A percentile compares a stretch with the other conserved stretches of the same genome.
phyloP scores from a whole-genome alignment of 441 rosid genomes.

The Melastoma candidum region DNA sequence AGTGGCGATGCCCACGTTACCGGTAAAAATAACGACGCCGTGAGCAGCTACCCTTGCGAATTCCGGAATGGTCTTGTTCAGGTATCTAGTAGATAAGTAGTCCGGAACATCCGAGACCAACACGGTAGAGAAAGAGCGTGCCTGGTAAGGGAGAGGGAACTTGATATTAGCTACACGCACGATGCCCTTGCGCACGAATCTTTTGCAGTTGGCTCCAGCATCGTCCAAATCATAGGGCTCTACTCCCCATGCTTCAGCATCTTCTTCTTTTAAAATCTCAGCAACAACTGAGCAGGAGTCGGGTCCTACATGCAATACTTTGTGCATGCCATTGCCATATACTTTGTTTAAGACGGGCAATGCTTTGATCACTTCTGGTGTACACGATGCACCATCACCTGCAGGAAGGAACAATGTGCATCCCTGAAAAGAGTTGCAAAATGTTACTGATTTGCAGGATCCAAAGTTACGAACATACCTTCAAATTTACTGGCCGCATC shows the following conservation, averaged over 20 bases:
- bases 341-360: slow-evolving; percentile 47
- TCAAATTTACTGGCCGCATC: too few relatives aligned
- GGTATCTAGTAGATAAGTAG: slow-evolving; percentile 65
- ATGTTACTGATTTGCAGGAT: too few relatives aligned
- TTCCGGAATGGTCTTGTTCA: slow-evolving; percentile 56
- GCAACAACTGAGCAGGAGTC: slow-evolving; percentile 56
- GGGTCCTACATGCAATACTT: slow-evolving; percentile 60
- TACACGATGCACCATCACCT: slow-evolving; percentile 45
- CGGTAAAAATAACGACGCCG: slow-evolving; percentile 30
- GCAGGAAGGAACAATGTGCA: slow-evolving; percentile 4
- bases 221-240: slow-evolving; percentile 73
- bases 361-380: slow-evolving; percentile 42
- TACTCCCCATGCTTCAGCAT: slow-evolving; percentile 62
- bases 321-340: slow-evolving; percentile 54
- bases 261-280: slow-evolving; percentile 45
- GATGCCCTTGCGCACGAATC: slow-evolving; percentile 48
- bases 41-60: slow-evolving; percentile 54
- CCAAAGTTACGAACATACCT: too few relatives aligned
- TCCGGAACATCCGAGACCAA: slow-evolving; percentile 59
- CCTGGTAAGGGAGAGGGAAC: slow-evolving; percentile 49
- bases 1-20: not conserved
- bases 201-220: slow-evolving; percentile 41
- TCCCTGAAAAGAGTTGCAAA: too few relatives aligned
- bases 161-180: slow-evolving; percentile 65
- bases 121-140: slow-evolving; percentile 57